Evolutionary conservation across 108 stramenopile genomes (phyloP), one percentile per base, ranked within the genome.

Genomic region (Asterionellopsis glacialis): DNA sequence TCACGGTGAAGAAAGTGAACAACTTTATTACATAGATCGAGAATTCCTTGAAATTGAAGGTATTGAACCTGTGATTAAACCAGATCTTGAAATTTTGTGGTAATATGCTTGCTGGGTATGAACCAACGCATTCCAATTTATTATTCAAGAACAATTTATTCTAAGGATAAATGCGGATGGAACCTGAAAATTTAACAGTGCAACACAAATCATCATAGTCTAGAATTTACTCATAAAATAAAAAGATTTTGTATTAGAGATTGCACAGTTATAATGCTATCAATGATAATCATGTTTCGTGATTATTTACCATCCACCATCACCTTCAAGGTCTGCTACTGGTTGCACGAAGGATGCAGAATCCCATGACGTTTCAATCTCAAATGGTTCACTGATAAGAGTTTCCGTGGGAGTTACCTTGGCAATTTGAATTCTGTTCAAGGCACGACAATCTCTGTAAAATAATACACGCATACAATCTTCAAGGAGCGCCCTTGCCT

Each of bases 391-490:
- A 54, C 81, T 83, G 51, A 96, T 80, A 58, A 90, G 63, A 41
- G 53, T 66, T 33, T 63, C 76, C 14, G 76, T 82, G 51, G 55
- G 61, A 41, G 85, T 84, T 38, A 82, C 84, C 82, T 98, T 98
- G 66, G 97, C 97, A 56, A 98, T 90, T 70, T 98, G 97, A 55
- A 98, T 92, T n/a, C 91, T 67, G 60, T 91, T 89, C 49, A 82
- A 81, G 1, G 95, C 92, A 14, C 95, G 69, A 76, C 97, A 97
- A 77, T 98, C 97, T 55, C 98, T 87, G 79, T 97, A 98, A 77
- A 96, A 98, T 41, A 98, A 71, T 44, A 98, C 94, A 55, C 94
- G 80, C 83, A 99, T 82, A 81, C 95, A 96, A 73, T 97, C 96
- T 75, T 98, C 97, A 70, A 99, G 57, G 57, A 99, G 52, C 23